phyloP scores from a whole-genome alignment of 805 yeast genomes.

The Hemisphaericaspora nanyangensis region DNA sequence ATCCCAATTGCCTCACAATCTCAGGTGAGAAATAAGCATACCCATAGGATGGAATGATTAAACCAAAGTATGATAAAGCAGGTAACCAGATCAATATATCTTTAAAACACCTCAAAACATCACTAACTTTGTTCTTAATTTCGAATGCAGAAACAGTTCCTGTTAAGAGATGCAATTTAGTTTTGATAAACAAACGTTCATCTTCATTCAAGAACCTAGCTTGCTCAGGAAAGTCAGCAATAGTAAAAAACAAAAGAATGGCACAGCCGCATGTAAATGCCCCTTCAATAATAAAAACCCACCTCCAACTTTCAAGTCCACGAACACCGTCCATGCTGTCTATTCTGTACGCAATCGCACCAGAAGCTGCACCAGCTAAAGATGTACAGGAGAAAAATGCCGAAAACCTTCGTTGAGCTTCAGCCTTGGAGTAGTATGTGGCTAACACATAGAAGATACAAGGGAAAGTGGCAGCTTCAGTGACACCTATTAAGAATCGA shows the following conservation, averaged over 20 bases:
- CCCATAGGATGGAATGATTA: conserved; percentile 70
- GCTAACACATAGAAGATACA: conserved; percentile 68
- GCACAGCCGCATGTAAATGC: conserved; percentile 34
- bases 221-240: conserved; percentile 73
- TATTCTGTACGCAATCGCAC: conserved; percentile 66
- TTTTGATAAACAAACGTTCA: conserved; percentile 42
- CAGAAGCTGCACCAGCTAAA: conserved; percentile 77
- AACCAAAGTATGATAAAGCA: conserved; percentile 60
- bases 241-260: conserved; percentile 39
- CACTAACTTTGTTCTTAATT: conserved; percentile 41
- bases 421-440: conserved; percentile 59
- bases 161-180: conserved; percentile 52
- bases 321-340: conserved; percentile 47
- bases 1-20: conserved; percentile 57
- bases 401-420: conserved; percentile 66
- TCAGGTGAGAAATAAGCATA: conserved; percentile 72
- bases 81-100: conserved; percentile 57
- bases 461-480: conserved; percentile 73
- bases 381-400: conserved; percentile 69
- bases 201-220: conserved; percentile 48
- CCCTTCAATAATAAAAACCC: conserved; percentile 51
- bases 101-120: conserved; percentile 48
- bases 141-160: conserved; percentile 46
- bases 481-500: conserved; percentile 61
- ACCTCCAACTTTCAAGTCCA: conserved; percentile 45